Conservation (phyloP, 441 rosid genomes). For the Corymbia citriodora region DNA sequence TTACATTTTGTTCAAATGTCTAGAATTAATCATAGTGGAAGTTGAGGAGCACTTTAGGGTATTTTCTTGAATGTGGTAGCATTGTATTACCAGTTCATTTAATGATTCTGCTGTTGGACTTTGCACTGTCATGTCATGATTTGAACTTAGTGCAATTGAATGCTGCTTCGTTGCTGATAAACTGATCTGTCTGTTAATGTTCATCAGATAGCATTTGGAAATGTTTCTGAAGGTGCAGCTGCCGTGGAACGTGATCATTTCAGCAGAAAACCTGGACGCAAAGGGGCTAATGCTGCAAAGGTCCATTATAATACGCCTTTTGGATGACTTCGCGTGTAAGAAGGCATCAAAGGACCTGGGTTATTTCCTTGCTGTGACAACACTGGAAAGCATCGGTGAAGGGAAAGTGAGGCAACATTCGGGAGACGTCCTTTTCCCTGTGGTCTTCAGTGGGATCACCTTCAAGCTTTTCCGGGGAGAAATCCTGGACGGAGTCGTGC, state of each 20-base stretch:
- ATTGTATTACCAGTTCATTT: not conserved
- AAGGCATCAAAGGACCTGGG: constrained; percentile 68
- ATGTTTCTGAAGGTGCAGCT: constrained; percentile 71
- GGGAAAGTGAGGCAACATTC: constrained; percentile 60
- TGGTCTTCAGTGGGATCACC: constrained; percentile 58
- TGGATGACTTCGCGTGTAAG: constrained; percentile 57
- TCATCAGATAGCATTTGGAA: not conserved
- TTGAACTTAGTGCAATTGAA: not conserved
- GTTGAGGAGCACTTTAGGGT: not conserved
- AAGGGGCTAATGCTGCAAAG: constrained; percentile 64
- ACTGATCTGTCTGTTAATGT: not conserved
- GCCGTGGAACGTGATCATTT: constrained; percentile 70
- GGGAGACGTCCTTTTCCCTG: constrained; percentile 78
- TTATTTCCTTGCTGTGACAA: constrained; percentile 52
- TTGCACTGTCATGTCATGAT: not conserved
- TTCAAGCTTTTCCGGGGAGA: constrained; percentile 84
- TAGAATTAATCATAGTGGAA: not conserved
- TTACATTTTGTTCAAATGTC: not conserved
- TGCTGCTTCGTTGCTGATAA: not conserved
- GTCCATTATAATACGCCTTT: constrained; percentile 45
- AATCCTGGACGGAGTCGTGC: constrained; percentile 54
- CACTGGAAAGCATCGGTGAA: constrained; percentile 55
- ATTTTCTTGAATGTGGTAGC: not conserved
- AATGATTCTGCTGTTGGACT: not conserved
- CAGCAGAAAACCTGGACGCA: constrained; percentile 55